Evolutionary conservation across 257 asterid genomes (phyloP), one percentile per base, ranked within the genome.

Genomic region (Solanum sparsipilum): DNA sequence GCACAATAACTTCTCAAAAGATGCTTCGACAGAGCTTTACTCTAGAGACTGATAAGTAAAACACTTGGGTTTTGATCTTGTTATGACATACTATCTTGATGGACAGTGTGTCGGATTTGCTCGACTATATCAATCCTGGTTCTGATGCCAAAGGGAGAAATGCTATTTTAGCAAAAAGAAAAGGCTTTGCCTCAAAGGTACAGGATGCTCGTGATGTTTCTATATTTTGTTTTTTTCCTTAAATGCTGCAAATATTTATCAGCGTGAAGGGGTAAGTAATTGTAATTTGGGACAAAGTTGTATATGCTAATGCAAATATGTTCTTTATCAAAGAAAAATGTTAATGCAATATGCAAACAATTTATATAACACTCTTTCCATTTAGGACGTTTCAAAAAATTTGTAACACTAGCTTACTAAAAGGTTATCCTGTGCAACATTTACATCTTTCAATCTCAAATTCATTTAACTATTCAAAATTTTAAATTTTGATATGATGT

Each of bases 71-170:
- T 46, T 46, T 9, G 60, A 81, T 79, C 84, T 41, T 81, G 85
- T 29, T 31, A 31, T 46, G 85, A 81, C 65, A 46, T 44, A 84
- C 90, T 89, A 89, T 90, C 41, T 88, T 86, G n/a, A 34, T 73
- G 48, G 92, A 91, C 98, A 97, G 99, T 91, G 99, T 97, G 84
- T 95, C 99, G 48, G 99, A 97, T 93, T 99, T 97, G 92, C 99
- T 97, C 70, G 98, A 96, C 91, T 97, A 92, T 89, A 97, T 96
- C 88, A 96, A 93, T 91, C 98, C 98, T 36, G 93, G 91, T 90
- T 93, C 93, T 38, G 96, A 94, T 93, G 91, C 94, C 88, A 93
- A 95, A 88, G 99, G 94, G 87, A 95, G 91, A 92, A 95, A 93
- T 78, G 91, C 85, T 83, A 88, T 91, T 35, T 41, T 34, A 35